These are phyloP conservation scores for Melampsora americana DNA, from an alignment of 1,284 basidiomycete species.

Conservation along the genomic window DNA sequence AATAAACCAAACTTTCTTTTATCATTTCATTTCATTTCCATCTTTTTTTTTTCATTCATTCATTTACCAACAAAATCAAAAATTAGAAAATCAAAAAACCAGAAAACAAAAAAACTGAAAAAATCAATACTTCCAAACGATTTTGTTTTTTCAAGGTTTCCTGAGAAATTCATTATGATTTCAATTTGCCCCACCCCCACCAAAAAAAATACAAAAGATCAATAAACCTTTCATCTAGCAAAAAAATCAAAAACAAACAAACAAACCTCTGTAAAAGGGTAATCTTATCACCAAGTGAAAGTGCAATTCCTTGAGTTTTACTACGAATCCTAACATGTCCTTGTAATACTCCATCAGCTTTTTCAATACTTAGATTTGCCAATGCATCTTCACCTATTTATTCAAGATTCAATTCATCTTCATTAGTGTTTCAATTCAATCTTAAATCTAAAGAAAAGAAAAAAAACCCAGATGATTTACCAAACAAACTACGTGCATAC, in stretches of 20 bases:
- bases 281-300: constrained; percentile 86
- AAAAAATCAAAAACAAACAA: background rate
- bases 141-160: no score
- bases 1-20: no score
- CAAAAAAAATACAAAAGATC: background rate
- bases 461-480: constrained; percentile 53
- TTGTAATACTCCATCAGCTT: constrained; percentile 76
- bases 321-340: constrained; percentile 89
- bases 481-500: constrained; percentile 85
- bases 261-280: constrained; percentile 47
- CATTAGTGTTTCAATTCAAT: background rate
- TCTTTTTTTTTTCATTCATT: no score
- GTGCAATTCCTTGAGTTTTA: constrained; percentile 91
- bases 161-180: no score
- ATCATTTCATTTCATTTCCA: no score
- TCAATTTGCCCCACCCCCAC: no score
- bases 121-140: no score
- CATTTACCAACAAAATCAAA: no score
- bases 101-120: no score
- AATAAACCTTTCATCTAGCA: background rate
- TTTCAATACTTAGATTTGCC: constrained; percentile 91
- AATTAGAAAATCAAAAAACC: no score
- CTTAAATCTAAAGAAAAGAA: background rate
- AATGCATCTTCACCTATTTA: constrained; percentile 73
- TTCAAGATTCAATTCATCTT: background rate